These are phyloP conservation scores for Sporothrix brunneoviolacea DNA, from an alignment of 2,329 filamentous ascomycete genomes.

Conservation along the genomic window DNA sequence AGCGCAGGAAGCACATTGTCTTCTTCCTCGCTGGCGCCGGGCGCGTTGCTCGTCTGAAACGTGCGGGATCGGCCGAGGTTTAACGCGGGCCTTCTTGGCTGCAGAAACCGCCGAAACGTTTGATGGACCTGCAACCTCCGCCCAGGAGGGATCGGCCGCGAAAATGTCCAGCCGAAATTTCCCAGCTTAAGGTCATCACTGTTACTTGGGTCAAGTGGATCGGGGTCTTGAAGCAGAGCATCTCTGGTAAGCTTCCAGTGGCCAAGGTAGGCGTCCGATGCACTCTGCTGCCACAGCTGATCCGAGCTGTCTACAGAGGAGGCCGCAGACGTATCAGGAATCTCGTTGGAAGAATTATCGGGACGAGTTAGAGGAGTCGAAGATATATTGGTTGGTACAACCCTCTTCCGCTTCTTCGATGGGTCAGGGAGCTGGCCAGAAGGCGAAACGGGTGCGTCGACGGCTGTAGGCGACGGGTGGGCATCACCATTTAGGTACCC, in stretches of 20 bases:
- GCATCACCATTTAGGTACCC: too few species aligned
- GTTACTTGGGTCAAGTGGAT: background rate
- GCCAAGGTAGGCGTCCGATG: constrained; percentile 30
- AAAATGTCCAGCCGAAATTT: constrained; percentile 12
- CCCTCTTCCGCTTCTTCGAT: constrained; percentile 24
- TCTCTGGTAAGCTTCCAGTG: constrained; percentile 22
- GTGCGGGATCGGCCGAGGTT: constrained; percentile 15
- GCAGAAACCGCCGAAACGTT: constrained; percentile 35
- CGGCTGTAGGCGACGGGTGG: background rate
- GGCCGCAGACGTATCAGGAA: too few species aligned
- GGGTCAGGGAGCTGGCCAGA: constrained; percentile 4
- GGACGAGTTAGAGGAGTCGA: background rate
- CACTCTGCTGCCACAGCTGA: constrained; percentile 11
- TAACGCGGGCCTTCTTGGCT: background rate
- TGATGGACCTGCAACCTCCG: constrained; percentile 37
- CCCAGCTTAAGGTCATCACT: background rate
- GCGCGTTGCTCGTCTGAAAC: background rate
- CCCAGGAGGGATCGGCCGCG: constrained; percentile 31
- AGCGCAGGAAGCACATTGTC: constrained; percentile 31
- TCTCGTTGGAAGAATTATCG: background rate
- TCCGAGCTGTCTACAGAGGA: background rate
- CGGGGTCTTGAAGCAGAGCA: constrained; percentile 9
- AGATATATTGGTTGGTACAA: constrained; percentile 22
- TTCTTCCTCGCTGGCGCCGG: constrained; percentile 3
- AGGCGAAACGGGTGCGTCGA: background rate